A percentile compares a stretch with the other conserved stretches of the same genome.
phyloP scores from a whole-genome alignment of 2,329 filamentous ascomycete species.

The Coniella vitis region DNA sequence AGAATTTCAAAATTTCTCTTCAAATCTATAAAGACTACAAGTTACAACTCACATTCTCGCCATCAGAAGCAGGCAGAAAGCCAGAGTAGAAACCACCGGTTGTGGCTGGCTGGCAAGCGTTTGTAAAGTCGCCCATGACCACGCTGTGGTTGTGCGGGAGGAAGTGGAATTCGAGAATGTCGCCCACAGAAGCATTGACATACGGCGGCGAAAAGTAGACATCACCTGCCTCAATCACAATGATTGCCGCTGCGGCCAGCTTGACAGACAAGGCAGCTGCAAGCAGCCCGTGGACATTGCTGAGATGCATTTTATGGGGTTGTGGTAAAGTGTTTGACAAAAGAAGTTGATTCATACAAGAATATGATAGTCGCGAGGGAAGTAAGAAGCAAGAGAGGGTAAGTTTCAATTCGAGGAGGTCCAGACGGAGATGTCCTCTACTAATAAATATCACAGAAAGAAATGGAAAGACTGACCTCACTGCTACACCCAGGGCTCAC shows the following conservation, averaged over 20 bases:
- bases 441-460: too few relatives aligned
- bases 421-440: too few relatives aligned
- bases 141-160: conserved; percentile 44
- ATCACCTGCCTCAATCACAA: conserved; percentile 33
- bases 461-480: too few relatives aligned
- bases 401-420: too few relatives aligned
- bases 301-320: conserved; percentile 1
- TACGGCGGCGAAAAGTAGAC: conserved; percentile 37
- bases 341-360: too few relatives aligned
- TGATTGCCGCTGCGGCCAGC: conserved; percentile 18
- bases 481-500: too few relatives aligned
- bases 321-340: neutral
- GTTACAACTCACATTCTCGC: conserved; percentile 18
- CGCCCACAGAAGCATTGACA: conserved; percentile 37
- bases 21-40: too few relatives aligned
- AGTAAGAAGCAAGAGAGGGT: too few relatives aligned
- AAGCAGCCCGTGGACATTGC: neutral
- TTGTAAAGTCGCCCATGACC: conserved; percentile 37
- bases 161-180: conserved; percentile 47
- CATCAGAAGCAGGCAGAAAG: conserved; percentile 32
- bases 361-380: too few relatives aligned
- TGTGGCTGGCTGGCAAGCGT: conserved; percentile 38
- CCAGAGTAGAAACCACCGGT: conserved; percentile 39
- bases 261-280: neutral
- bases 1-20: too few relatives aligned